Evolutionary conservation across 805 yeast genomes (phyloP), one percentile per base, ranked within the genome.

Genomic region (Hanseniaspora meyeri): DNA sequence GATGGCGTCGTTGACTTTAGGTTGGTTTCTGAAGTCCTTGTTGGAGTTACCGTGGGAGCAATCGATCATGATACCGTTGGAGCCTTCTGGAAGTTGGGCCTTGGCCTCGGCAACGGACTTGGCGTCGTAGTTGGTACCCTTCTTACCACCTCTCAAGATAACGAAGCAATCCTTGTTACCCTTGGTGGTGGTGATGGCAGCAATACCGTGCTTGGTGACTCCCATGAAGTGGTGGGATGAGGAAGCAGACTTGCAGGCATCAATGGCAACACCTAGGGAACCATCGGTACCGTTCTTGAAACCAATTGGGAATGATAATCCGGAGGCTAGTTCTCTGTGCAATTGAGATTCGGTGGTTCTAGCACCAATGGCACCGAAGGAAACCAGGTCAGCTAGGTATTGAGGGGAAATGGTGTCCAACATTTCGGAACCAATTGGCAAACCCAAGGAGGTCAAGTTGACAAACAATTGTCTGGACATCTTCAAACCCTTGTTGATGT

Each of bases 261-360:
- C 98, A 51, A 93, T 75, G 12, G 98, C 96, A 60, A 91, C 97
- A 58, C 81, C 85, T 60, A 91, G 75, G 51, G 93, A 78, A 68
- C 98, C 98, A 70, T 91, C 98, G 43, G 98, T 91, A 71, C 97
- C 98, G 70, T 91, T 91, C 75, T 91, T 91, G 85, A 91, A 91
- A 51, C 98, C 98, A 58, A 91, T 82, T 58, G 98, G 98, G 91
- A 91, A 91, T n/a, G 96, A 87, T 60, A 93, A 77, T 55, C 98
- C 98, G 9, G 97, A 90, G 20, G 97, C 95, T 64, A 91, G 80
- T 74, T 91, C 98, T 73, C 98, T 84, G 75, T 91, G 98, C 59
- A 91, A 80, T 72, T 91, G 98, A 46, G 97, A 91, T 74, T 91
- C 98, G 49, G 98, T 91, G 58, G 98, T 91, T 76, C 98, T 84